A percentile compares a stretch with the other conserved stretches of the same genome.
phyloP scores from a whole-genome alignment of 2,329 filamentous ascomycete species.

The Diaporthe eres region DNA sequence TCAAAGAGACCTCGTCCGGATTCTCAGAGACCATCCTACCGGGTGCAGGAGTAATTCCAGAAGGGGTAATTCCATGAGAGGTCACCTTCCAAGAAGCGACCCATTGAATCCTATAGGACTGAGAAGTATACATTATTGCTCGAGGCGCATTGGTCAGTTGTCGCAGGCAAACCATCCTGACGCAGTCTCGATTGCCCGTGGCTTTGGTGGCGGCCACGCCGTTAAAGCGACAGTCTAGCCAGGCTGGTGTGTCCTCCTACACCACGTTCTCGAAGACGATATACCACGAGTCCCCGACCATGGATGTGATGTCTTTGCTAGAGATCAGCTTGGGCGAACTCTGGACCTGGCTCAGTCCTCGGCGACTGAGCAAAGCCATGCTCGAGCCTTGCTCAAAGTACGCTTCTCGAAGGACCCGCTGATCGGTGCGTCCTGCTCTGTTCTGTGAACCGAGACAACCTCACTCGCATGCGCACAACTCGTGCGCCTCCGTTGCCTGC shows the following conservation, averaged over 20 bases:
- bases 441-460: neutral
- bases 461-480: neutral
- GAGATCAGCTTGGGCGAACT: neutral
- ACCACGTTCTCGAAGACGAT: neutral
- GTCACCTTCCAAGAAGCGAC: neutral
- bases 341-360: neutral
- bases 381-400: neutral
- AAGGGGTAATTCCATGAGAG: constrained; percentile 10
- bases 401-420: neutral
- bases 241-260: neutral
- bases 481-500: neutral
- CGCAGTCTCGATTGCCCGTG: neutral
- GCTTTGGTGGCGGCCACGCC: neutral
- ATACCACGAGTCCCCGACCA: too few relatives aligned
- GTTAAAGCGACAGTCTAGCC: neutral
- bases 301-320: neutral
- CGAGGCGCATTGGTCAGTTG: neutral
- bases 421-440: neutral
- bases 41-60: neutral
- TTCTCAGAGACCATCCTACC: neutral
- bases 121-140: neutral
- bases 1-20: neutral
- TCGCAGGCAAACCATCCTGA: neutral
- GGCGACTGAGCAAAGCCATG: neutral
- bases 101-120: neutral